Evolutionary conservation across 768 basidiomycete species (phyloP).

Genomic region (Lactarius hatsudake): DNA sequence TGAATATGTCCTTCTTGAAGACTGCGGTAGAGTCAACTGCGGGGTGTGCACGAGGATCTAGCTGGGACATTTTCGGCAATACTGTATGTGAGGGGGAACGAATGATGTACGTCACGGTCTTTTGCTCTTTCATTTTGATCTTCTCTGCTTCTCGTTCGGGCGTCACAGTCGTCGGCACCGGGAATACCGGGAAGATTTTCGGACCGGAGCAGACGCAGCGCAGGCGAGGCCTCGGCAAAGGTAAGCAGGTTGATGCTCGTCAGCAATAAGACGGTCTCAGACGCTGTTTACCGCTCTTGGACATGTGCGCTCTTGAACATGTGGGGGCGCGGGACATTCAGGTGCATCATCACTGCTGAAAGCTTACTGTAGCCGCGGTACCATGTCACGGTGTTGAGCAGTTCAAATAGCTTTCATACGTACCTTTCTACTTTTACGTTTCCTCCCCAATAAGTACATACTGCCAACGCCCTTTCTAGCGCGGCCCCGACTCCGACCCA

Average conservation of each 20-base stretch:
- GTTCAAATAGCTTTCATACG: neutral
- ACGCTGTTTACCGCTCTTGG: too few species aligned
- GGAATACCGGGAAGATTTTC: neutral
- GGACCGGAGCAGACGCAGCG: neutral
- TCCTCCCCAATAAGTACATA: constrained; percentile 3
- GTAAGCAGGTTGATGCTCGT: too few species aligned
- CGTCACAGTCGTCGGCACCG: neutral
- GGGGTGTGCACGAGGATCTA: constrained; percentile 41
- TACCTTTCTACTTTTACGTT: constrained; percentile 13
- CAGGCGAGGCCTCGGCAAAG: too few species aligned
- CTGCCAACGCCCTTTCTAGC: constrained; percentile 6
- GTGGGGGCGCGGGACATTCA: neutral
- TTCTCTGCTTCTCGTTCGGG: neutral
- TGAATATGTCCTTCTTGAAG: constrained; percentile 81
- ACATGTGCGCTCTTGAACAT: neutral
- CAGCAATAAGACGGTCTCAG: too few species aligned
- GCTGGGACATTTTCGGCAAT: constrained; percentile 38
- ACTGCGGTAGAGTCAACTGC: constrained; percentile 53
- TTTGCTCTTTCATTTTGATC: neutral
- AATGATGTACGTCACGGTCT: neutral
- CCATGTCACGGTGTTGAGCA: neutral
- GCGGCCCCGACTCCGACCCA: constrained; percentile 8
- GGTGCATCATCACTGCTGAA: neutral
- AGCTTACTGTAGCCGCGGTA: neutral
- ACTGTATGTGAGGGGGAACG: neutral